These are phyloP conservation scores for Blastobotrys proliferans DNA, from an alignment of 1,139 yeast species.

Conservation along the genomic window DNA sequence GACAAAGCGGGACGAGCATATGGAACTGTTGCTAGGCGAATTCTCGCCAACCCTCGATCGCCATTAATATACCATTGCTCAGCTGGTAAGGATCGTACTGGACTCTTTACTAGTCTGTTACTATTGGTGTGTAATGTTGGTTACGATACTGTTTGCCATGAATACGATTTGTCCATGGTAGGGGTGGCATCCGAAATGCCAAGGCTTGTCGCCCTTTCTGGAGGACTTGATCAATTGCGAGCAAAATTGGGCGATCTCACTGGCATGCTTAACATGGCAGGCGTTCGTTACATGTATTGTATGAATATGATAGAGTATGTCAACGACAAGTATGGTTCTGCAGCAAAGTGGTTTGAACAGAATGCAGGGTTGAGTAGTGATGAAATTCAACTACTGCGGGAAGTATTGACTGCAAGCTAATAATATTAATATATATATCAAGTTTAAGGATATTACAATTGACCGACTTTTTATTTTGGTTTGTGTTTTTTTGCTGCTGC, in stretches of 20 bases:
- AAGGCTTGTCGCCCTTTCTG: slow-evolving; percentile 17
- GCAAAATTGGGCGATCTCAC: slow-evolving; percentile 31
- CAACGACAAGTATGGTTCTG: slow-evolving; percentile 51
- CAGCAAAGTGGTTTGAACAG: slow-evolving; percentile 29
- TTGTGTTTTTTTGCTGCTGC: too few species aligned
- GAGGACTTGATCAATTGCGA: neutral
- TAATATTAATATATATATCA: too few species aligned
- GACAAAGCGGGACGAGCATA: slow-evolving; percentile 40
- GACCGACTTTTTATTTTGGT: too few species aligned
- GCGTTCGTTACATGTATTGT: slow-evolving; percentile 72
- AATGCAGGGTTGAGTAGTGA: neutral
- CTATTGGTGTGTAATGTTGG: slow-evolving; percentile 63
- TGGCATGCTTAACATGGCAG: slow-evolving; percentile 44
- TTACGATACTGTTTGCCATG: slow-evolving; percentile 59
- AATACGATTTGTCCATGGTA: slow-evolving; percentile 66
- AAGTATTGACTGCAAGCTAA: slow-evolving; percentile 1
- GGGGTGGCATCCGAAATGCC: slow-evolving; percentile 43
- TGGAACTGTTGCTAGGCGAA: slow-evolving; percentile 24
- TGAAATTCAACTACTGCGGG: neutral
- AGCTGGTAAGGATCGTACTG: slow-evolving; percentile 87
- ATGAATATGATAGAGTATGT: slow-evolving; percentile 52
- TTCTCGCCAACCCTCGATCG: slow-evolving; percentile 50
- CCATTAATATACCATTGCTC: slow-evolving; percentile 70
- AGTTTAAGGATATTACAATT: too few species aligned
- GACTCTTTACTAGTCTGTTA: slow-evolving; percentile 64